These are phyloP conservation scores for Pugionium dolabratum DNA, from an alignment of 345 rosid genomes.

Conservation along the genomic window DNA sequence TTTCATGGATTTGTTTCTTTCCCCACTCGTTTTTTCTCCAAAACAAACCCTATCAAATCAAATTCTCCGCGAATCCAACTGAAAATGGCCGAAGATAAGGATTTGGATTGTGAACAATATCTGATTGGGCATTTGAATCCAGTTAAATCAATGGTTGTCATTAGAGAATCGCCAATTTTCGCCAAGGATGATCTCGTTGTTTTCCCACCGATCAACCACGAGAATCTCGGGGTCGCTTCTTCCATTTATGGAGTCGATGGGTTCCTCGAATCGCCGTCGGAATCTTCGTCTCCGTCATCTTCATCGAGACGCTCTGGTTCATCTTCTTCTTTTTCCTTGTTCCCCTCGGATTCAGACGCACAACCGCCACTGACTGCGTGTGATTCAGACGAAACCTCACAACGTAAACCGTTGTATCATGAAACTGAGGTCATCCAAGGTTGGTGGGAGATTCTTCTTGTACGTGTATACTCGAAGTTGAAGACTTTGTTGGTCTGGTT, in stretches of 20 bases:
- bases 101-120: neutral
- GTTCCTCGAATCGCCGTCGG: slow-evolving; percentile 7
- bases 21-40: neutral
- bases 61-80: neutral
- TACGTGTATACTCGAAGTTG: slow-evolving; percentile 32
- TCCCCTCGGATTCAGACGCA: slow-evolving; percentile 22
- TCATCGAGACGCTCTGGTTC: slow-evolving; percentile 10
- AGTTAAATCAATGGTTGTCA: slow-evolving; percentile 42
- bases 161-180: slow-evolving; percentile 43
- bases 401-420: too few species aligned
- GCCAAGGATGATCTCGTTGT: slow-evolving; percentile 35
- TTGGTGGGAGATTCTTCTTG: slow-evolving; percentile 42
- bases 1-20: slow-evolving; percentile 8
- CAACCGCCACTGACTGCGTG: neutral
- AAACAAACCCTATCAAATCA: slow-evolving; percentile 21
- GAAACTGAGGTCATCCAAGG: neutral
- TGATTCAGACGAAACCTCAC: too few species aligned
- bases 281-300: slow-evolving; percentile 6
- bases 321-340: neutral
- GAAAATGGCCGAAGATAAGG: slow-evolving; percentile 35
- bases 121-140: neutral
- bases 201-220: slow-evolving; percentile 58
- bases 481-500: neutral
- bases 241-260: neutral
- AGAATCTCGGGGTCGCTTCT: slow-evolving; percentile 47